These are phyloP conservation scores for Rhododendron simsii DNA, from an alignment of 148 eudicot species.

Conservation along the genomic window DNA sequence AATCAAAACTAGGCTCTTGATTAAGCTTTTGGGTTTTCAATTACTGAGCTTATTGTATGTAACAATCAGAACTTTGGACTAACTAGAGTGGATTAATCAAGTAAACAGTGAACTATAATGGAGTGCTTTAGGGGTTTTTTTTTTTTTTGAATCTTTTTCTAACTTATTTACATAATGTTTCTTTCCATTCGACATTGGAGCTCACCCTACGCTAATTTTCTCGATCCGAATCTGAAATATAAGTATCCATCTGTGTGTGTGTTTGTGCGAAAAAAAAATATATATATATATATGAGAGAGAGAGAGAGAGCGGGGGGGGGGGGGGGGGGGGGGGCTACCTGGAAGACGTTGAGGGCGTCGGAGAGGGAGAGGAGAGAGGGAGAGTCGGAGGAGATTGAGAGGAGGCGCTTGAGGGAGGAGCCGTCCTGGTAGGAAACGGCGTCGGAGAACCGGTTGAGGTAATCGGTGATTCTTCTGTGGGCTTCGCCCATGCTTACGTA, in stretches of 20 bases:
- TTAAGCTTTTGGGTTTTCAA: too few species aligned
- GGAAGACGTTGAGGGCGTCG: slow-evolving; percentile 76
- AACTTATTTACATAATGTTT: neutral
- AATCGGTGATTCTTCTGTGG: slow-evolving; percentile 71
- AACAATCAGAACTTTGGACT: neutral
- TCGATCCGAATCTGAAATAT: neutral
- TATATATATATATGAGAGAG: too few species aligned
- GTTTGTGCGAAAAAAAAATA: neutral
- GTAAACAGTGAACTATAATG: neutral
- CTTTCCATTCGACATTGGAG: neutral
- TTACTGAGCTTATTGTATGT: neutral
- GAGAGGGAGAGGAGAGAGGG: slow-evolving; percentile 63
- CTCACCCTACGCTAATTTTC: neutral
- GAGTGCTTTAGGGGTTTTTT: neutral
- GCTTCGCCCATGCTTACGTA: slow-evolving; percentile 98
- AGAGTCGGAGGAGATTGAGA: slow-evolving; percentile 63
- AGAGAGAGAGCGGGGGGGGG: too few species aligned
- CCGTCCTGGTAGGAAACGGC: slow-evolving; percentile 68
- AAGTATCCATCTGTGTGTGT: too few species aligned
- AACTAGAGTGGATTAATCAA: neutral
- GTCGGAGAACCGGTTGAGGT: slow-evolving; percentile 62
- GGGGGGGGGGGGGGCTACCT: slow-evolving; percentile 29
- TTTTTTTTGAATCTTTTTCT: neutral
- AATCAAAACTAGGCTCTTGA: neutral
- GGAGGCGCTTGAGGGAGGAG: slow-evolving; percentile 55